phyloP scores from a whole-genome alignment of 2,329 filamentous ascomycete species.

The Aspergillus pseudoglaucus region DNA sequence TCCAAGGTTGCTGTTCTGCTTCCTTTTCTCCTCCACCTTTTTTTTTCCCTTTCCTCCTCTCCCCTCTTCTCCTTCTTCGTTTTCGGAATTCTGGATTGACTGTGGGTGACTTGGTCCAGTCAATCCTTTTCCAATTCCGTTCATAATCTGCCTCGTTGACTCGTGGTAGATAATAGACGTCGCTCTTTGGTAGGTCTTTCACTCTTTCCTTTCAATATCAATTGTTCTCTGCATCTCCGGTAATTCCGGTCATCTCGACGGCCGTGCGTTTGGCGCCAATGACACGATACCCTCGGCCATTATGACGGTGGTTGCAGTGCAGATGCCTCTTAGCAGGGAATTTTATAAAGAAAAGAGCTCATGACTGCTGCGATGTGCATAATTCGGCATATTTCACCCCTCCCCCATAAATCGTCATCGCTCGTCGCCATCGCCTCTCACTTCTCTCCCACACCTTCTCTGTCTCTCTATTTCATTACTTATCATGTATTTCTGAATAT shows the following conservation, averaged over 20 bases:
- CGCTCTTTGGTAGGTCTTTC: conserved; percentile 15
- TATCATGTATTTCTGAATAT: too few relatives aligned
- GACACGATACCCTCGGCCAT: too few relatives aligned
- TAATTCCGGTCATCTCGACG: too few relatives aligned
- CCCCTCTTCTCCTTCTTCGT: neutral
- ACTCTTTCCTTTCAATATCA: conserved; percentile 24
- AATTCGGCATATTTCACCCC: neutral
- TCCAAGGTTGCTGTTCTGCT: conserved; percentile 19
- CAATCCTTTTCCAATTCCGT: conserved; percentile 2
- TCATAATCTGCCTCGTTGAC: conserved; percentile 25
- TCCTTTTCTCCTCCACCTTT: conserved; percentile 13
- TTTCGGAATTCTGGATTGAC: neutral
- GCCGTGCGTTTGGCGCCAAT: too few relatives aligned
- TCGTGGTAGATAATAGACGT: conserved; percentile 25
- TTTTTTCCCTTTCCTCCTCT: conserved; percentile 14
- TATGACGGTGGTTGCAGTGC: too few relatives aligned
- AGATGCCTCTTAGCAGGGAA: too few relatives aligned
- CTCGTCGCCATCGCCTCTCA: conserved; percentile 9
- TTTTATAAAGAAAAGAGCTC: too few relatives aligned
- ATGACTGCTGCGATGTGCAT: too few relatives aligned
- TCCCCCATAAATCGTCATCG: conserved; percentile 8
- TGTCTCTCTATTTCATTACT: neutral
- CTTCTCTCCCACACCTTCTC: conserved; percentile 1
- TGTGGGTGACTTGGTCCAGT: neutral
- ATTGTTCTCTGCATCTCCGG: neutral